Conservation (phyloP, 2,329 filamentous ascomycete species). For the Zarea fungicola region DNA sequence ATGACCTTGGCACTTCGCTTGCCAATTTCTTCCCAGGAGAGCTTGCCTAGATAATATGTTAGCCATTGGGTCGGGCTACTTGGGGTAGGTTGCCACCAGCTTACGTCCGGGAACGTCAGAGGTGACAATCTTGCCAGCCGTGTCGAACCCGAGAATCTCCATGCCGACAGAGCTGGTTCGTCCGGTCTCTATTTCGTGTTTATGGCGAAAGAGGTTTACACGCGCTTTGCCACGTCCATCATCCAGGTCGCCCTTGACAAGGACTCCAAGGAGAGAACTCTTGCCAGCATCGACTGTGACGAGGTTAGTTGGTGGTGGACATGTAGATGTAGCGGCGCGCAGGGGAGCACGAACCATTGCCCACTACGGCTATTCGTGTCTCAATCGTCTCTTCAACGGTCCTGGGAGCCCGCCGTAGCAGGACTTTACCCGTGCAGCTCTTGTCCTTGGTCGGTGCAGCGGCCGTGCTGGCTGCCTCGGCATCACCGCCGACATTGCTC, state of each 20-base stretch:
- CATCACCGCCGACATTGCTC: conserved; percentile 76
- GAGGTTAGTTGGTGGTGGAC: conserved; percentile 14
- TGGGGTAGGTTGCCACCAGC: conserved; percentile 15
- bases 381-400: conserved; percentile 86
- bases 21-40: conserved; percentile 97
- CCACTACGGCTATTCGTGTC: conserved; percentile 92
- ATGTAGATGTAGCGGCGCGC: not conserved
- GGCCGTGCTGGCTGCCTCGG: conserved; percentile 59
- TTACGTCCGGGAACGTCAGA: conserved; percentile 79
- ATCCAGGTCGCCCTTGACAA: conserved; percentile 92
- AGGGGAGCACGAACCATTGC: conserved; percentile 61
- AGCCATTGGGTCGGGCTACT: not conserved
- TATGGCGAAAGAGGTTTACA: conserved; percentile 94
- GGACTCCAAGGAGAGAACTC: conserved; percentile 88
- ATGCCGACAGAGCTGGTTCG: conserved; percentile 94
- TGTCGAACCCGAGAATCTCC: conserved; percentile 98
- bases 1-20: conserved; percentile 94
- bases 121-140: conserved; percentile 72
- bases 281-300: conserved; percentile 85
- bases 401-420: conserved; percentile 69
- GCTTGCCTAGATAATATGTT: conserved; percentile 38
- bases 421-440: conserved; percentile 76
- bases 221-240: conserved; percentile 91
- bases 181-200: conserved; percentile 94
- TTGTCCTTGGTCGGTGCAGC: conserved; percentile 59